Evolutionary conservation across 2,329 filamentous ascomycete genomes (phyloP), one percentile per base, ranked within the genome.

Genomic region (Aplosporella prunicola): DNA sequence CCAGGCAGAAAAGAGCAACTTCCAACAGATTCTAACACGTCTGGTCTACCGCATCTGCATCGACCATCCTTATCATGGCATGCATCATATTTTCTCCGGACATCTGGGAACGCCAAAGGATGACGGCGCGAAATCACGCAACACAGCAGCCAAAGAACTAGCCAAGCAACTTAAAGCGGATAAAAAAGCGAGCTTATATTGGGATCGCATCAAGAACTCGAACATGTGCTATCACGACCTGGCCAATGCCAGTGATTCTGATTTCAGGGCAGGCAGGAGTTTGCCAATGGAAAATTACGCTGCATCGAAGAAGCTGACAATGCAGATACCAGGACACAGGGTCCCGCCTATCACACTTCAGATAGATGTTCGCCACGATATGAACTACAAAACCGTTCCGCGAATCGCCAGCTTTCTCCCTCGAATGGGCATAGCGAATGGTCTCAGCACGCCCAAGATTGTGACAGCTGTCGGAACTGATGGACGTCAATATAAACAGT

Each of bases 21-120:
- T 99, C 52, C 91, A 98, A 51, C 69, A 67, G 26, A 68, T 89
- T 1, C 67, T 99, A 2, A 74, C 77, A 35, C 67, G 69, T 2
- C 65, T 98, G 13, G 78, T 96, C 4, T 76, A 78, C 51, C 79
- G 78, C 7, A 94, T 98, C 39, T 96, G 89, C 53, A 69, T 74
- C 9, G 87, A 98, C 40, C 91, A 99, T 60, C 93, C 91, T 0
- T 94, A 88, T 57, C 93, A 98, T 55, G 87, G 87, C 32, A 89
- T 96, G 78, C 93, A 98, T 56, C 88, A 96, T 49, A 85, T 98
- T 27, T 95, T 89, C 68, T 84, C 88, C 2, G 80, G 82, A 15
- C 78, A 76, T 29, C 82, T 79, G 49, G 58, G 49, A 24, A 58
- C 35, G 62, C 15, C 20, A 69, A 79, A 82, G 47, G 89, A 95